Conservation (phyloP, 2,329 filamentous ascomycete genomes). For the Teratosphaeria zuluensis region DNA sequence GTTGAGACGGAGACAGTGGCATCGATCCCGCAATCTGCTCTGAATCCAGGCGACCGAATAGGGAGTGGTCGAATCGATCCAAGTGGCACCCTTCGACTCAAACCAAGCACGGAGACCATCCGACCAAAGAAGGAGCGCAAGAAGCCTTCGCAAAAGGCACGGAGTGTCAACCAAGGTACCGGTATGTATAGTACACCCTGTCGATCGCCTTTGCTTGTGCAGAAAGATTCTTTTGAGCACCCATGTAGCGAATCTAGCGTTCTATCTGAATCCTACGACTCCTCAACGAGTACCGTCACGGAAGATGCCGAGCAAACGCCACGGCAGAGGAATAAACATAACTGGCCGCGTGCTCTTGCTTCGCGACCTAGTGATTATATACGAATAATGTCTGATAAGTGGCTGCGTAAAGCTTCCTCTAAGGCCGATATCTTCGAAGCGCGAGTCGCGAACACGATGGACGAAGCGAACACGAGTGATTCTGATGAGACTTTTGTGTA, state of each 20-base stretch:
- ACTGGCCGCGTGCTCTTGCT: background rate
- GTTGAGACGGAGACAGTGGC: conserved; percentile 95
- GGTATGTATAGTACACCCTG: conserved; percentile 44
- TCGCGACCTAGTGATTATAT: conserved; percentile 6
- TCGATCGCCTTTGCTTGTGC: conserved; percentile 22
- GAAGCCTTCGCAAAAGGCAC: conserved; percentile 64
- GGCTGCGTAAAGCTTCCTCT: conserved; percentile 58
- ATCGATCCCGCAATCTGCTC: conserved; percentile 74
- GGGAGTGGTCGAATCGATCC: conserved; percentile 51
- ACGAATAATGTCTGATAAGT: conserved; percentile 18
- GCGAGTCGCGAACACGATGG: conserved; percentile 89
- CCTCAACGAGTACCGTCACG: background rate
- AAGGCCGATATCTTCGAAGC: conserved; percentile 98
- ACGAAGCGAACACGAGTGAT: conserved; percentile 92
- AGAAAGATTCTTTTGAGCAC: conserved; percentile 11
- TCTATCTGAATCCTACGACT: background rate
- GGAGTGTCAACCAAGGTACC: conserved; percentile 59
- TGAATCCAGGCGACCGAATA: conserved; percentile 50
- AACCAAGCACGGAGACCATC: conserved; percentile 92
- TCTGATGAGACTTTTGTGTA: conserved; percentile 99
- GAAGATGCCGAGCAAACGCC: background rate
- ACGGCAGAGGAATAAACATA: background rate
- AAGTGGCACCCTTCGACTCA: conserved; percentile 68
- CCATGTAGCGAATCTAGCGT: background rate
- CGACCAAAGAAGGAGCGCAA: conserved; percentile 89